Evolutionary conservation across 2,329 filamentous ascomycete species (phyloP), one percentile per base, ranked within the genome.

Genomic region (Colletotrichum sp.): DNA sequence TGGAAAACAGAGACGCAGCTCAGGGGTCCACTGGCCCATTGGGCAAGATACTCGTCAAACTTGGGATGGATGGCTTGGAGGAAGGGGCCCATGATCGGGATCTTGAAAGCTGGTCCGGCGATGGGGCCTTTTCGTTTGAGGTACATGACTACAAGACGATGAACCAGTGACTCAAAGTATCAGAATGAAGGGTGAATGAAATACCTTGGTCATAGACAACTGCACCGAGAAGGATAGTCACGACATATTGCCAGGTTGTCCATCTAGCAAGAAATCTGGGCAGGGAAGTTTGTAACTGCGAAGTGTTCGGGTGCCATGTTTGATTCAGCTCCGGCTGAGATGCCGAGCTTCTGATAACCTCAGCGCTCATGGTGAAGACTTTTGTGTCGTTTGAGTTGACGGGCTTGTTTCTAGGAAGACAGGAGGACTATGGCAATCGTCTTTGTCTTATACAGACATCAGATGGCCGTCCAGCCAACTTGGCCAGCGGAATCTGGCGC

Each of bases 1-100:
- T 96, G 94, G 82, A 96, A 96, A 76, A 96, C 92, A 2, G 93
- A 95, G 21, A 96, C 93, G 78, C 94, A 96, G 82, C 93, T 95
- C 72, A 96, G 86, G 24, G 92, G 90, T n/a, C 92, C 94, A 72
- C 93, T 95, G 16, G 90, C 88, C 94, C 94, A 96, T 86, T 96
- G 95, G 15, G 87, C 89, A 78, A 94, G 89, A 83, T 96, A 96
- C 61, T 89, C 86, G 27, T 90, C 89, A 81, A 96, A 96, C 76
- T 92, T 91, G 8, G 94, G 94, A 77, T 94, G 88, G 34, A 96
- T 87, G 4, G 93, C 93, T 79, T 95, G 89, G 29, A 96, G 84
- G 81, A 96, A 96, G 0, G 94, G 94, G 2, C 94, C 94, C 82
- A 95, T 92, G 78, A 93, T 89, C 0, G 91, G 91, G 43, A 92